A percentile compares a stretch with the other conserved stretches of the same genome.
Conservation (phyloP, 257 asterid genomes). For the Nicotiana paniculata region DNA sequence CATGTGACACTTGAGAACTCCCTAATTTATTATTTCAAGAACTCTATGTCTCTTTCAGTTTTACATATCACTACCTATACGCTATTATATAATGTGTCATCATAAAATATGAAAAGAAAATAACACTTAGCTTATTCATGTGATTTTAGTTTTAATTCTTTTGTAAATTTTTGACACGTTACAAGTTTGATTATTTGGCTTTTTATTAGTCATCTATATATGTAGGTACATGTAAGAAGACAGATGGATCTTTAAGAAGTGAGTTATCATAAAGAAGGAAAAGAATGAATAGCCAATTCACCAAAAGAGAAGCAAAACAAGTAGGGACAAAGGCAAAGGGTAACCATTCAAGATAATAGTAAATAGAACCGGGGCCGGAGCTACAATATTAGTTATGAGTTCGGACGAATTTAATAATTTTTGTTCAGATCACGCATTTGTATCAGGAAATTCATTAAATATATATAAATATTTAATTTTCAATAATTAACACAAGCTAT, state of each 20-base stretch:
- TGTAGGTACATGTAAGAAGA: slow-evolving; percentile 3
- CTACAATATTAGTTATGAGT: no score
- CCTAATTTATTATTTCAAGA: slow-evolving; percentile 4
- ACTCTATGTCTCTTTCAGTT: background rate
- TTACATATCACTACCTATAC: background rate
- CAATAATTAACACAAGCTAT: no score
- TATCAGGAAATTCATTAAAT: no score
- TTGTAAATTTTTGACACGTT: background rate
- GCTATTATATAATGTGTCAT: background rate
- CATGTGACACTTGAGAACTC: slow-evolving; percentile 14
- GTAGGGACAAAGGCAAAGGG: slow-evolving; percentile 23
- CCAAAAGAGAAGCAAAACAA: slow-evolving; percentile 1
- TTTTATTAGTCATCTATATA: background rate
- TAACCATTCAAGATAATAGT: slow-evolving; percentile 10
- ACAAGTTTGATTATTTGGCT: background rate
- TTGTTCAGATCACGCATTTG: no score
- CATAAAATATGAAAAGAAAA: background rate
- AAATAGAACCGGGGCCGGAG: background rate
- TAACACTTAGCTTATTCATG: background rate
- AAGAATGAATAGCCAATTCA: slow-evolving; percentile 18
- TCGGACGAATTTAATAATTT: no score
- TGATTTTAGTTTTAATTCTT: background rate
- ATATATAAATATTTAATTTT: no score
- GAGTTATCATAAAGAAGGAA: background rate
- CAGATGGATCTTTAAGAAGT: background rate